A percentile compares a stretch with the other conserved stretches of the same genome.
phyloP scores from a whole-genome alignment of 2,329 filamentous ascomycete species.

The Calonectria crousiana region DNA sequence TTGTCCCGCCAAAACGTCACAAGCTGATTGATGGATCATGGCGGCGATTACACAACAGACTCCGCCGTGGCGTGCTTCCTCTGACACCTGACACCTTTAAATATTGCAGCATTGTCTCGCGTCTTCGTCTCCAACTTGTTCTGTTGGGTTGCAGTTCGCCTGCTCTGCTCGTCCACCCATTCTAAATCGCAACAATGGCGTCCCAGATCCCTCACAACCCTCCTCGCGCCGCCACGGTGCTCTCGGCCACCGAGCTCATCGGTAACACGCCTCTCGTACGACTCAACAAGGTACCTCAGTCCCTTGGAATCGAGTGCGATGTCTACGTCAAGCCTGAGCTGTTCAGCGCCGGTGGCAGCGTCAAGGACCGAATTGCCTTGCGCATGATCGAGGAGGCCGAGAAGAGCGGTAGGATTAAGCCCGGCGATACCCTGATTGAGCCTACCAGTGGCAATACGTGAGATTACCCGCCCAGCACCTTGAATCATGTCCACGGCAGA shows the following conservation, averaged over 20 bases:
- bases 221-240: constrained; percentile 54
- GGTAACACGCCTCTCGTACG: constrained; percentile 96
- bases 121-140: neutral
- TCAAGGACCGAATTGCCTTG: constrained; percentile 95
- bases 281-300: constrained; percentile 92
- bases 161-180: neutral
- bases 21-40: constrained; percentile 27
- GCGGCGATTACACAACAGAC: constrained; percentile 29
- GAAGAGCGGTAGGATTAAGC: constrained; percentile 91
- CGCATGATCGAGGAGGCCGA: constrained; percentile 99
- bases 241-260: constrained; percentile 86
- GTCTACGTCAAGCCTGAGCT: constrained; percentile 93
- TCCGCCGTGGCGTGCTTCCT: constrained; percentile 43
- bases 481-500: neutral
- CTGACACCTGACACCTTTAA: constrained; percentile 9
- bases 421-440: constrained; percentile 96
- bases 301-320: constrained; percentile 87
- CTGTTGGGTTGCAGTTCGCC: neutral
- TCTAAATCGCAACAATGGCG: constrained; percentile 34
- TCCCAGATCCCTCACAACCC: constrained; percentile 47
- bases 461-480: constrained; percentile 38
- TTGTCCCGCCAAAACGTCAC: constrained; percentile 31
- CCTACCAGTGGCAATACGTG: constrained; percentile 96
- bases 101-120: neutral
- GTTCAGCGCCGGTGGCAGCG: constrained; percentile 93